A percentile compares a stretch with the other conserved stretches of the same genome.
Conservation (phyloP, 805 yeast genomes). For the Wickerhamiella domercqiae region DNA sequence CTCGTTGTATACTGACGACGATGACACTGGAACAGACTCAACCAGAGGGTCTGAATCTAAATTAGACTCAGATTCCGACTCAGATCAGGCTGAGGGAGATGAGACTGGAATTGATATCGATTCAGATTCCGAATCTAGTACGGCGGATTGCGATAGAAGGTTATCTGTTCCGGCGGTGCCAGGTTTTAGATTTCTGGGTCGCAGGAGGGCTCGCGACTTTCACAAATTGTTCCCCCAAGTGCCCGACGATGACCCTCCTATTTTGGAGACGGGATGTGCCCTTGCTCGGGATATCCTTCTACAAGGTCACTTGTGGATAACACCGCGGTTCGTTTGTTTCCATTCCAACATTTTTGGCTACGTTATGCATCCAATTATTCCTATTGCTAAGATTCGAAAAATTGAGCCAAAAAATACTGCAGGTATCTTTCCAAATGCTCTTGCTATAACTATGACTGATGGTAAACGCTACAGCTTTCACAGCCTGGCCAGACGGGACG, state of each 20-base stretch:
- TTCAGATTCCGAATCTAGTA: too few species aligned
- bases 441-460: slow-evolving; percentile 20
- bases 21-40: too few species aligned
- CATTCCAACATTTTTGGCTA: slow-evolving; percentile 79
- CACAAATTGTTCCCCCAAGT: slow-evolving; percentile 57
- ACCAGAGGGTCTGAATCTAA: too few species aligned
- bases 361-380: slow-evolving; percentile 67
- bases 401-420: slow-evolving; percentile 77
- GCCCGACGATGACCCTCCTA: slow-evolving; percentile 50
- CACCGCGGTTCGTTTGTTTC: slow-evolving; percentile 69
- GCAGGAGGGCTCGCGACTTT: slow-evolving; percentile 54
- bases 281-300: slow-evolving; percentile 68
- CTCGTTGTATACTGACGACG: too few species aligned
- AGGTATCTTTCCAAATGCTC: slow-evolving; percentile 84
- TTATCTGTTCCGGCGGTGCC: too few species aligned
- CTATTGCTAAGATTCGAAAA: slow-evolving; percentile 50
- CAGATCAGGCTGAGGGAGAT: too few species aligned
- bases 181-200: slow-evolving; percentile 17
- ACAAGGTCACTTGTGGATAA: slow-evolving; percentile 75
- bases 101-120: too few species aligned
- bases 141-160: too few species aligned
- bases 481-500: slow-evolving; percentile 69
- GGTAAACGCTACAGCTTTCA: slow-evolving; percentile 63
- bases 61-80: too few species aligned
- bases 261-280: slow-evolving; percentile 87